Base-by-base conservation (phyloP, 129 eudicot species). In the Flaveria sonorensis region DNA sequence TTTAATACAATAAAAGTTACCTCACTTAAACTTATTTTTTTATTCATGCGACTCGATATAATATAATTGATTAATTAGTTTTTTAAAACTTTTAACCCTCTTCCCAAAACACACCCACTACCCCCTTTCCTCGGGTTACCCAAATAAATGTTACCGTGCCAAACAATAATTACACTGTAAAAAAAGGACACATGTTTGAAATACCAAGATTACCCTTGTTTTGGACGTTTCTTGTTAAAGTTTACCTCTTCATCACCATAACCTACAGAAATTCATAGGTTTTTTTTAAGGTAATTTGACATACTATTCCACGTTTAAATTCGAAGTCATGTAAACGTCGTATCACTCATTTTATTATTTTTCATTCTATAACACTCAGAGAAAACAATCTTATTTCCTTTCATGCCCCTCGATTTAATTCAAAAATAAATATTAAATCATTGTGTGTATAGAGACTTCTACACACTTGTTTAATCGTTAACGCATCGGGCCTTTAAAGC, bases 101-200 rank as follows among this genome's bases (percentile, higher is more conserved):
- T 75, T 92, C 88, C 96, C 97, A 84, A 92, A 92, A 87, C 89
- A 63, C 74, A 77, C 87, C 97, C 97, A 92, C 97, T 83, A 87
- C 71, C 63, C 39, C 40, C 75, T 69, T 75, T 80, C 88, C 96
- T 92, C 88, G 96, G 85, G 86, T 77, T 67, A 67, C 77, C 80
- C 46, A 24, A 65, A 23, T 28, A 63, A 32, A 72, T 90, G 85
- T 88, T 45, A 84, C 89, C 83, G 70, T 28, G 78, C 24, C 69
- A 56, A 66, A 73, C 53, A 77, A 72, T 77, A 77, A 78, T 77
- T 73, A 77, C 74, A 40, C 69, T 56, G 81, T 82, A 45, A 80
- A 83, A 72, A 59, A 46, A 81, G 62, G 68, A 42, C 61, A 77
- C 50, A 10, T 23, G 43, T 46, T 55, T 0, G 16, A 74, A 59